phyloP scores from a whole-genome alignment of 1,284 basidiomycete genomes.

The Mycena citricolor region DNA sequence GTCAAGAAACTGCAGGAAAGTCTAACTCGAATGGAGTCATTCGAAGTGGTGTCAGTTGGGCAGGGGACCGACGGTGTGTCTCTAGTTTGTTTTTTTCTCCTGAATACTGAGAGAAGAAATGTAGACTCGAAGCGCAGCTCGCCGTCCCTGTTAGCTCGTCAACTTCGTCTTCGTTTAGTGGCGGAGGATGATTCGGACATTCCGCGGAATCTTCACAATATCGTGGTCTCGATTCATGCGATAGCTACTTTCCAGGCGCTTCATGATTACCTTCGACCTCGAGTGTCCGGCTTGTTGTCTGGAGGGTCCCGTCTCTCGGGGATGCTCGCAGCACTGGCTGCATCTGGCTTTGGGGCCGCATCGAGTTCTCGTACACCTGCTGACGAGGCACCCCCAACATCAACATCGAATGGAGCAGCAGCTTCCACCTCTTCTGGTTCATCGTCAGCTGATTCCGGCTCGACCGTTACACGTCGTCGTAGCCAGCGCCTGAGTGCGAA shows the following conservation, averaged over 20 bases:
- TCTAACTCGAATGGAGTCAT: conserved; percentile 90
- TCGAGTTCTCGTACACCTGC: conserved; percentile 31
- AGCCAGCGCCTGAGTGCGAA: conserved; percentile 84
- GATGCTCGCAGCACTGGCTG: conserved; percentile 88
- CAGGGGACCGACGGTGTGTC: conserved; percentile 71
- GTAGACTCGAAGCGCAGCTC: conserved; percentile 84
- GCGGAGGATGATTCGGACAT: conserved; percentile 86
- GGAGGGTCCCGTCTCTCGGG: conserved; percentile 75
- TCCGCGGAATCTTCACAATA: conserved; percentile 81
- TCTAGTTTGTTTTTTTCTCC: conserved; percentile 9
- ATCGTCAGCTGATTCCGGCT: no score
- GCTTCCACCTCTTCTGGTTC: conserved; percentile 28
- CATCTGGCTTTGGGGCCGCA: conserved; percentile 59
- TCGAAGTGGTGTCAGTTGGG: conserved; percentile 86
- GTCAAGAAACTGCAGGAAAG: conserved; percentile 95
- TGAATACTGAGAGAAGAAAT: conserved; percentile 9
- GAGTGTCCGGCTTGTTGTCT: conserved; percentile 75
- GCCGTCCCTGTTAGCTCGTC: conserved; percentile 83
- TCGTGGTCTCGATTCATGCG: conserved; percentile 94
- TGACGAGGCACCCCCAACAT: conserved; percentile 35
- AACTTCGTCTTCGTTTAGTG: conserved; percentile 83
- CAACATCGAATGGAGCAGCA: conserved; percentile 28
- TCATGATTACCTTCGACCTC: conserved; percentile 90
- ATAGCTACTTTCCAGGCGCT: conserved; percentile 95
- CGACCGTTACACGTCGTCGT: conserved; percentile 59